Base-by-base conservation (phyloP, 2,329 filamentous ascomycete species). In the Diaporthe vaccinii region DNA sequence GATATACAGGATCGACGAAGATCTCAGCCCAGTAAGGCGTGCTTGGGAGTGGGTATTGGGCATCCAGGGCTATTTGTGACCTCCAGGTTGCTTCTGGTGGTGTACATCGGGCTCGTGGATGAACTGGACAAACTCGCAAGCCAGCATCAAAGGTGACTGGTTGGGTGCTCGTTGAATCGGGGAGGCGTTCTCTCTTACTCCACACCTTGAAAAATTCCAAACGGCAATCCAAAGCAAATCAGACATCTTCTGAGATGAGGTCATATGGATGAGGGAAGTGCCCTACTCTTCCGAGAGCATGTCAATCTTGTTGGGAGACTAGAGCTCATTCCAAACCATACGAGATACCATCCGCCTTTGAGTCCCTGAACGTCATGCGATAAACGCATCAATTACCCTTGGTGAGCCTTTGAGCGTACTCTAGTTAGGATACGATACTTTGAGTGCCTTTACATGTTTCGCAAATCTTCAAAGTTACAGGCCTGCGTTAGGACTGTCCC, bases 11-110 rank as follows among this genome's bases (percentile, higher is more conserved):
- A 41, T 41, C 22, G n/a, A 31, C 31, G 65, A 5, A 41, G 34
- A 69, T 69, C 46, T 69, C 65, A 55, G 34, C 49, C 65, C 65
- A 55, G 65, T 39, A 36, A 51, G 46, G 46, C 31, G 31, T 51
- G 20, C 20, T 17, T 51, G 46, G 12, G 20, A 15, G 31, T 36
- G 62, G 31, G 14, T 17, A 17, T 55, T 69, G 49, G 65, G 65
- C 49, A 53, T 15, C 28, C 22, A 44, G 2, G 9, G 22, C 46
- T 53, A 12, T 41, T 22, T 3, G 36, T 14, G 62, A 51, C 15
- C n/a, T 41, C 44, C 5, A 25, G 20, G 8, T 6, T 14, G 41
- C 12, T 67, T 17, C 9, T 34, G 41, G 20, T 10, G 28, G 20
- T 51, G 41, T 15, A 25, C 25, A 7, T 36, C 34, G 14, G 46